These are phyloP conservation scores for Fusarium oligoseptatum DNA, from an alignment of 2,329 filamentous ascomycete species.

Conservation along the genomic window DNA sequence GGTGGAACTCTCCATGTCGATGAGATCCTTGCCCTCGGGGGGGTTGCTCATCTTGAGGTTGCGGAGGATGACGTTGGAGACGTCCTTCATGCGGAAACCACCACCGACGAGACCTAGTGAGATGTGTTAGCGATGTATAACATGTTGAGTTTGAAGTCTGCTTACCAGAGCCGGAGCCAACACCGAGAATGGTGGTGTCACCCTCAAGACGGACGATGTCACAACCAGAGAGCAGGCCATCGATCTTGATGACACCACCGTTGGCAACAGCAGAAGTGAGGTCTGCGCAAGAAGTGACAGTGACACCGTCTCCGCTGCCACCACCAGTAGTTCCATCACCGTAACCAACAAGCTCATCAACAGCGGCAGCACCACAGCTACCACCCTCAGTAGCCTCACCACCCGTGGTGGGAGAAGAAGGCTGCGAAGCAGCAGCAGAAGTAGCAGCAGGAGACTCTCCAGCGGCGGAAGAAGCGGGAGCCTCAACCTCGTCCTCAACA, in stretches of 20 bases:
- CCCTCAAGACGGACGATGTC: slow-evolving; percentile 58
- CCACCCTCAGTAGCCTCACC: slow-evolving; percentile 15
- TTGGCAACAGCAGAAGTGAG: slow-evolving; percentile 54
- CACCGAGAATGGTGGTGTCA: slow-evolving; percentile 64
- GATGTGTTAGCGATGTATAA: neutral
- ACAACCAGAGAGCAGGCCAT: slow-evolving; percentile 55
- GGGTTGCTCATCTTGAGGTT: slow-evolving; percentile 64
- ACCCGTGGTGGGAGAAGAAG: neutral
- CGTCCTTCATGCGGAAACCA: slow-evolving; percentile 59
- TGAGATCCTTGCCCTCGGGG: slow-evolving; percentile 59
- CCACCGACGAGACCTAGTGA: slow-evolving; percentile 50
- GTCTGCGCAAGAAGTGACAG: slow-evolving; percentile 59
- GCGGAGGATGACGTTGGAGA: slow-evolving; percentile 64
- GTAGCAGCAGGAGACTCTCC: slow-evolving; percentile 14
- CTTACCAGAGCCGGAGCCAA: slow-evolving; percentile 54
- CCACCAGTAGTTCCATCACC: slow-evolving; percentile 61
- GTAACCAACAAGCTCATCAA: slow-evolving; percentile 45
- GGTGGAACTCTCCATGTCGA: slow-evolving; percentile 57
- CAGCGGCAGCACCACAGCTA: slow-evolving; percentile 33
- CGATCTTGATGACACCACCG: slow-evolving; percentile 59
- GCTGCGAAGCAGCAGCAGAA: neutral
- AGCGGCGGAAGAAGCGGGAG: slow-evolving; percentile 7
- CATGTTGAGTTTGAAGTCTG: neutral
- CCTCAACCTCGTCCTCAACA: neutral
- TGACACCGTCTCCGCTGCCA: slow-evolving; percentile 57